These are phyloP conservation scores for Phyllosticta citribraziliensis DNA, from an alignment of 2,329 filamentous ascomycete genomes.

Conservation along the genomic window DNA sequence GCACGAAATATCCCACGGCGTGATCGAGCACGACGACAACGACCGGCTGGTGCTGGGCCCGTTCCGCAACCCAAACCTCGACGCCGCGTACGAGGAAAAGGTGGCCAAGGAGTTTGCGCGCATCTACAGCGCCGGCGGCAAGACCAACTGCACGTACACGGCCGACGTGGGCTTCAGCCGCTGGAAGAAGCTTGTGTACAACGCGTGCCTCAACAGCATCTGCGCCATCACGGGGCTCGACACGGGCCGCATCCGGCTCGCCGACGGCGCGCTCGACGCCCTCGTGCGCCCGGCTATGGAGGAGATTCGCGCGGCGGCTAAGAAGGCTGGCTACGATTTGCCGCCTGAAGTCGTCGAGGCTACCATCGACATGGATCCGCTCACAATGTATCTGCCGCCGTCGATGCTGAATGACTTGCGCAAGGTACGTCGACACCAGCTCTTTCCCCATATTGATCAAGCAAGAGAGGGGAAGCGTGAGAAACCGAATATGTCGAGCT, in stretches of 20 bases:
- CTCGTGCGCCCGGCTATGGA: slow-evolving; percentile 45
- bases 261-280: slow-evolving; percentile 34
- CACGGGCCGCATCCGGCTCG: slow-evolving; percentile 40
- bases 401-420: slow-evolving; percentile 46
- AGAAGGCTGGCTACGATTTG: slow-evolving; percentile 34
- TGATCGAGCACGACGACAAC: slow-evolving; percentile 43
- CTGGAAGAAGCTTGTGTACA: slow-evolving; percentile 45
- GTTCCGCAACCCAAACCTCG: slow-evolving; percentile 33
- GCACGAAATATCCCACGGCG: slow-evolving; percentile 37
- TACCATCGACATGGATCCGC: slow-evolving; percentile 41
- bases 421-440: slow-evolving; percentile 27
- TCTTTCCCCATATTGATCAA: no score
- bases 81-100: slow-evolving; percentile 14
- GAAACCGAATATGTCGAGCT: no score
- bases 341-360: slow-evolving; percentile 34
- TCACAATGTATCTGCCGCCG: slow-evolving; percentile 40
- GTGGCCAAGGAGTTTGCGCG: slow-evolving; percentile 36
- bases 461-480: no score
- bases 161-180: slow-evolving; percentile 34
- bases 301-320: slow-evolving; percentile 40
- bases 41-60: slow-evolving; percentile 44
- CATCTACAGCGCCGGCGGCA: slow-evolving; percentile 39
- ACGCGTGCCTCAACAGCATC: slow-evolving; percentile 44
- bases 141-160: slow-evolving; percentile 34
- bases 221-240: slow-evolving; percentile 44